Evolutionary conservation across 306 rosid genomes (phyloP), one percentile per base, ranked within the genome.

Genomic region (Vicia sativa): DNA sequence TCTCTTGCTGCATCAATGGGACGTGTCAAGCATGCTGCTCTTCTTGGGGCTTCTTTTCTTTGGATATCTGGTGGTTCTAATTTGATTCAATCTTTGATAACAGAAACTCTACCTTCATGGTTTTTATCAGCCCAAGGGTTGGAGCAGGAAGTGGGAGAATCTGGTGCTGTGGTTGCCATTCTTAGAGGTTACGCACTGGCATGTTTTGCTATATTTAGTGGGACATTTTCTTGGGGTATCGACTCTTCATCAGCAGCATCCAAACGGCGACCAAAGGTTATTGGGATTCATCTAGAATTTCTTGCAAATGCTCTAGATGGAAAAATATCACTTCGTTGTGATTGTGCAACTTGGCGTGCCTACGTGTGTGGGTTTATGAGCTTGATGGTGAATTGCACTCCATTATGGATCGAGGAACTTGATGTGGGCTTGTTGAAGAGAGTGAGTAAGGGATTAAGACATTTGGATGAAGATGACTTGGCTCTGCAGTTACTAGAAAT

Each of bases 121-220:
- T 87, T 90, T 79, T 83, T 88, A 77, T 90, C 99, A 4, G 77
- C 77, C 53, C 95, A 84, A 52, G 75, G 87, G 60, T 75, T 81
- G 5, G 87, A 86, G 49, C 77, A 80, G 44, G 90, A 81, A 74
- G 81, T 69, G 57, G 80, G 73, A 68, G 87, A 81, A 55, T 78
- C 87, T 67, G 93, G 80, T 74, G 95, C 83, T 45, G 77, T 82
- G 79, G 84, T 81, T 70, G 89, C 87, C 63, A 88, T 88, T 91
- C 96, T 93, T 11, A 83, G 83, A 28, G 99, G 99, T 2, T 87
- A 88, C 78, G 95, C 97, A 16, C 87, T 90, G n/a, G 97, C 99
- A 26, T 83, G 87, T 81, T 88, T 93, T 65, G 84, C 85, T 3
- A 84, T 90, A 54, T 84, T 88, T 21, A 83, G 97, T 68, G 96